These are phyloP conservation scores for Falciphora oryzae DNA, from an alignment of 2,329 filamentous ascomycete species.

Conservation along the genomic window DNA sequence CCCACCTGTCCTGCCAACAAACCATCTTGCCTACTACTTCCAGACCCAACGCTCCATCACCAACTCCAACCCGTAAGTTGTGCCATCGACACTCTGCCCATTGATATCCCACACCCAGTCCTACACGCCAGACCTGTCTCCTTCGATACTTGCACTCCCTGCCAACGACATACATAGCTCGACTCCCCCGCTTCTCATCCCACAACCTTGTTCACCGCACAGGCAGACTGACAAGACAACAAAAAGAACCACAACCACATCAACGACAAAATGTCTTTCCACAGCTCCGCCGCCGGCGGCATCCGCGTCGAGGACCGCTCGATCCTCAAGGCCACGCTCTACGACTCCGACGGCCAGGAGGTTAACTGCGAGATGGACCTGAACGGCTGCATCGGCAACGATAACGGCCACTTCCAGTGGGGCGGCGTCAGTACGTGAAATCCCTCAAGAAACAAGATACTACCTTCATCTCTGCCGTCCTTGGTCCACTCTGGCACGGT, in stretches of 20 bases:
- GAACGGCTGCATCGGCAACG: conserved; percentile 7
- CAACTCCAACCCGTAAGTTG: neutral
- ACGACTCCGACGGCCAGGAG: neutral
- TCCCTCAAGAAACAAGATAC: neutral
- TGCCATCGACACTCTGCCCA: neutral
- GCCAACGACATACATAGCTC: neutral
- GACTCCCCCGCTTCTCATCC: neutral
- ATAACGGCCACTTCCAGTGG: conserved; percentile 35
- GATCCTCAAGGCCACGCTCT: conserved; percentile 2
- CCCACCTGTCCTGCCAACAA: neutral
- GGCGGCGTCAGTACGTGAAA: conserved; percentile 23
- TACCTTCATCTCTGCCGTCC: too few species aligned
- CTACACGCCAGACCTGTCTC: neutral
- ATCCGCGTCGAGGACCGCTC: conserved; percentile 8
- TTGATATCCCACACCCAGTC: neutral
- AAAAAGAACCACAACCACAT: neutral
- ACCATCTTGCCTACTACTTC: neutral
- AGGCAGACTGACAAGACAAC: neutral
- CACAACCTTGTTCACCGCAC: neutral
- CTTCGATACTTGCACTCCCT: neutral
- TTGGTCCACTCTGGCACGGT: neutral
- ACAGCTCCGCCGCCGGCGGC: conserved; percentile 1
- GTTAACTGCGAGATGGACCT: neutral
- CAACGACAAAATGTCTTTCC: conserved; percentile 10
- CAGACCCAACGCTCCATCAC: neutral